Evolutionary conservation across 202 grass and related monocot genomes (phyloP).

Genomic region (Alloteropsis angusta): DNA sequence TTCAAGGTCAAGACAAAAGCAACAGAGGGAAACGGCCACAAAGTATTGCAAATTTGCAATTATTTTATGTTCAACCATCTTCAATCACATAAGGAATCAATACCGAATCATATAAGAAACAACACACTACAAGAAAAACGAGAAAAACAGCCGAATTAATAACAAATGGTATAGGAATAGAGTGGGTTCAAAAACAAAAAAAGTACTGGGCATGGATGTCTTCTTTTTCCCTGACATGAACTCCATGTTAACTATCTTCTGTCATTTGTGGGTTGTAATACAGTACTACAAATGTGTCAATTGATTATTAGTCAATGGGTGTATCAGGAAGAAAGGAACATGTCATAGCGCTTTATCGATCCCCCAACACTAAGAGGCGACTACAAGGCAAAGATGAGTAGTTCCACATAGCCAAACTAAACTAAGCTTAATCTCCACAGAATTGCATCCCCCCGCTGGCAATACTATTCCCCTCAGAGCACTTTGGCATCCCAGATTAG

Average conservation of each 20-base stretch:
- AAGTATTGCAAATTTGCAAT: not conserved
- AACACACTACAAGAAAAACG: not conserved
- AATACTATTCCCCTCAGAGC: not conserved
- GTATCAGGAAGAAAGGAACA: not conserved
- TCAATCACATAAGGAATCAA: not conserved
- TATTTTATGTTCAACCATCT: not conserved
- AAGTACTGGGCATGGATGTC: not conserved
- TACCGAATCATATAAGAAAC: not conserved
- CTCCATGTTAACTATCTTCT: not conserved
- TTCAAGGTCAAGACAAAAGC: not conserved
- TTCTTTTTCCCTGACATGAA: not conserved
- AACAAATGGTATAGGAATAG: not conserved
- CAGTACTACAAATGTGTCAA: not conserved
- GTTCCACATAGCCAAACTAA: not conserved
- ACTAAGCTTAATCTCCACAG: not conserved
- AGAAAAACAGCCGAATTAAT: not conserved
- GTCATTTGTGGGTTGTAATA: not conserved
- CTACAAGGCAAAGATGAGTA: not conserved
- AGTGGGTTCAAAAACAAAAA: not conserved
- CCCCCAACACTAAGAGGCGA: not conserved
- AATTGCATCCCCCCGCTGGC: not conserved
- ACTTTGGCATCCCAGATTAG: not conserved
- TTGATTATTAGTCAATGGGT: not conserved
- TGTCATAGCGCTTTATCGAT: not conserved
- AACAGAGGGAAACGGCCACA: not conserved